Evolutionary conservation across 2,329 filamentous ascomycete genomes (phyloP), one percentile per base, ranked within the genome.

Genomic region (Mycosphaerelloides madeirae): DNA sequence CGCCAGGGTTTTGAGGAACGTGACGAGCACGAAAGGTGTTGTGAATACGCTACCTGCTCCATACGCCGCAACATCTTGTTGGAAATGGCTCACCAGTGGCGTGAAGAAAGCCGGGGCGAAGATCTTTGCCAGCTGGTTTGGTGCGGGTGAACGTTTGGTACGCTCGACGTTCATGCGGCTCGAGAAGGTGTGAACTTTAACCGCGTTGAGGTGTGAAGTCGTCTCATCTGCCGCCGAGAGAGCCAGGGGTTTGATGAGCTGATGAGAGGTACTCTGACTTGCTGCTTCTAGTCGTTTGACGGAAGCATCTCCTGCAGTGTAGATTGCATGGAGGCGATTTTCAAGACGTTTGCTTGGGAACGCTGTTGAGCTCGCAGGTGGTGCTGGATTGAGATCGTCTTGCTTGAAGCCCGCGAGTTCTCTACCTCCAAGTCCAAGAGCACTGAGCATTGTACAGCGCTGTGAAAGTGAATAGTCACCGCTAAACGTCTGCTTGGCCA

Each of bases 391-490:
- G 39, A 71, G 59, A 9, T 72, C 74, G 14, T 76, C 71, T 38
- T 74, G 67, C 36, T 85, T 81, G 53, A 86, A 80, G 0, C 93
- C 90, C 1, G 88, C 87, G 8, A 98, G 68, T 65, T 97, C 90
- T 46, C 91, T 79, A 2, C 87, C 87, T 22, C 85, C 80, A 0
- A 98, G 70, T 0, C 90, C 91, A 3, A 98, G 71, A 0, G 87
- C 83, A 15, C 87, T 84, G 41, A 98, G 81, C 29, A 97, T 76
- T 0, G 85, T 80, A 6, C 85, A 86, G 31, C 93, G 79, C 63
- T 97, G 91, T 0, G 83, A 79, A 29, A 97, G 72, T 0, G 90
- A 95, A 65, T 93, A 90, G 62, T 98, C 93, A 13, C 90, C 90
- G 32, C 88, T 84, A 62, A 96, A 97, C 62, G 93, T 94, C 0